Evolutionary conservation across 345 rosid species (phyloP).

Genomic region (Gossypium herbaceum): DNA sequence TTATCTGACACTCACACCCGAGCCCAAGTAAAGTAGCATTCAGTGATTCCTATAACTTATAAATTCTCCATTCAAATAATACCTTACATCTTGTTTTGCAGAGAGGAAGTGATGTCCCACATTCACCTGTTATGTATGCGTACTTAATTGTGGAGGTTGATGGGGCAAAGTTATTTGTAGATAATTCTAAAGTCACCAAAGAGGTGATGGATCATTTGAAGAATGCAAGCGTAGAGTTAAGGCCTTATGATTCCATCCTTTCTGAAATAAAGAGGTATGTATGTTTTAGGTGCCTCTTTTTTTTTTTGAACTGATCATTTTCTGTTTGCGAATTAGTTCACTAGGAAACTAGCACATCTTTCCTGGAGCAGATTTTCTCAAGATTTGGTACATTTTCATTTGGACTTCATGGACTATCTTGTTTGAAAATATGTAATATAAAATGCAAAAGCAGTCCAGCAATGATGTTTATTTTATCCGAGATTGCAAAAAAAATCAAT

Average conservation of each 20-base stretch:
- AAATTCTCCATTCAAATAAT: not conserved
- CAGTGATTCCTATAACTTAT: not conserved
- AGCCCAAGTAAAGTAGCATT: not conserved
- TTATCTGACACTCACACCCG: not conserved
- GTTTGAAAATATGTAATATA: not conserved
- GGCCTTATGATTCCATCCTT: conserved; percentile 70
- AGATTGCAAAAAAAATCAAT: not conserved
- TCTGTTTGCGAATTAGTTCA: not conserved
- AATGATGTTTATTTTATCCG: not conserved
- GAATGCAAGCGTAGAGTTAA: conserved; percentile 61
- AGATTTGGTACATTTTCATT: not conserved
- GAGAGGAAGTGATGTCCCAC: conserved; percentile 96
- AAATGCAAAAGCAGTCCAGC: not conserved
- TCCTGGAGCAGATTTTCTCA: not conserved
- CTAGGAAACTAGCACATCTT: not conserved
- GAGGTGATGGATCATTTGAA: conserved; percentile 74
- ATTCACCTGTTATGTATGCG: conserved; percentile 95
- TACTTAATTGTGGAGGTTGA: conserved; percentile 73
- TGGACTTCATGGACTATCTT: not conserved
- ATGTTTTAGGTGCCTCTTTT: conserved; percentile 5
- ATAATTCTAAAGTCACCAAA: conserved; percentile 59
- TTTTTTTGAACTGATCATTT: not conserved
- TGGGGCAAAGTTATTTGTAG: conserved; percentile 63
- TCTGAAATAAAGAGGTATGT: conserved; percentile 77
- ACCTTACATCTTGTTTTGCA: conserved; percentile 34